Evolutionary conservation across 202 grass and related monocot species (phyloP).

Genomic region (Tripidium arundinaceum): DNA sequence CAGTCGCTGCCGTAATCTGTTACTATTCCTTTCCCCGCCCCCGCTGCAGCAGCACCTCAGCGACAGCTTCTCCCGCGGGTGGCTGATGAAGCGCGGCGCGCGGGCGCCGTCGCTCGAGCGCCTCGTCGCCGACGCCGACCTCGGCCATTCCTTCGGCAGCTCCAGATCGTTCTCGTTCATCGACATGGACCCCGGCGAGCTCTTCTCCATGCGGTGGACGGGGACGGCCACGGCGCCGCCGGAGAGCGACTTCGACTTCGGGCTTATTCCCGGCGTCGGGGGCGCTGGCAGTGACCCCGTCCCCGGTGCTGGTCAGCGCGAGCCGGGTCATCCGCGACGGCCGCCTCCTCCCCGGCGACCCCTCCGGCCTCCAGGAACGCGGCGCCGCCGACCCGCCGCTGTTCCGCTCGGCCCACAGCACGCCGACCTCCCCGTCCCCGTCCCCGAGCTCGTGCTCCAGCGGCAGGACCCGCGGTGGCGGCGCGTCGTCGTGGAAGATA

Average conservation of each 20-base stretch:
- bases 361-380: not conserved
- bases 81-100: constrained; percentile 6
- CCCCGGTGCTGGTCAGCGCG: constrained; percentile 40
- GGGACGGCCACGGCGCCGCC: not conserved
- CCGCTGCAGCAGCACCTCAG: constrained; percentile 27
- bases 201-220: constrained; percentile 78
- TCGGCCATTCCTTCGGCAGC: constrained; percentile 38
- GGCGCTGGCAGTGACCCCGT: not conserved
- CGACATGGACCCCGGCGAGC: constrained; percentile 60
- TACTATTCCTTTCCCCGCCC: constrained; percentile 14
- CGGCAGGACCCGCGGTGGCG: not conserved
- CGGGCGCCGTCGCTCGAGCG: constrained; percentile 34
- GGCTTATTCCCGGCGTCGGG: not conserved
- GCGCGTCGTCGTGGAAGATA: constrained; percentile 60
- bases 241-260: constrained; percentile 42
- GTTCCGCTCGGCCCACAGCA: constrained; percentile 58
- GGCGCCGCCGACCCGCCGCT: not conserved
- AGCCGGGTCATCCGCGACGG: constrained; percentile 60
- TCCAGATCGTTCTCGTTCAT: constrained; percentile 56
- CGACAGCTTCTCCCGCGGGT: constrained; percentile 58
- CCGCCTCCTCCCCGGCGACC: constrained; percentile 33
- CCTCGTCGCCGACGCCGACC: constrained; percentile 26
- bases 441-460: constrained; percentile 38
- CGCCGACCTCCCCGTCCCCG: constrained; percentile 36
- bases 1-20: not conserved